A percentile compares a stretch with the other conserved stretches of the same genome.
Evolutionary conservation across 2,329 filamentous ascomycete genomes (phyloP).

Genomic region (Allantophomopsis cytisporea): DNA sequence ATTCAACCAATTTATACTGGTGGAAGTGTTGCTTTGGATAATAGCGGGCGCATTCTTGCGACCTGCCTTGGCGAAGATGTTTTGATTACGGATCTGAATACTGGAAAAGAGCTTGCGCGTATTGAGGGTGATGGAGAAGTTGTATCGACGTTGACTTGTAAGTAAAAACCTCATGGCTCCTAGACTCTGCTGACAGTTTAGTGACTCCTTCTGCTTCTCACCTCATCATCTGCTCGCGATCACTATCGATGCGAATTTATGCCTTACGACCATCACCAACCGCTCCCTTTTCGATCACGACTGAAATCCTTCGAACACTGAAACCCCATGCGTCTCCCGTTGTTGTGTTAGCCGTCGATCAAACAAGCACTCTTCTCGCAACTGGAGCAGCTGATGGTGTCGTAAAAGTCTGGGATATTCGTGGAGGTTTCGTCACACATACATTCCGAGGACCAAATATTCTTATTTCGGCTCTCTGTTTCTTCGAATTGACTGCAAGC

Average conservation of each 20-base stretch:
- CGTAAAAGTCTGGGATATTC: slow-evolving; percentile 95
- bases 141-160: slow-evolving; percentile 61
- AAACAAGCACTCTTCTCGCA: slow-evolving; percentile 77
- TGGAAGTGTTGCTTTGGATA: slow-evolving; percentile 72
- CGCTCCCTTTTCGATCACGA: slow-evolving; percentile 42
- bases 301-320: slow-evolving; percentile 61
- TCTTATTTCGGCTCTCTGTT: slow-evolving; percentile 78
- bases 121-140: slow-evolving; percentile 81
- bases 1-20: slow-evolving; percentile 92
- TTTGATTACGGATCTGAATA: slow-evolving; percentile 72
- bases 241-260: slow-evolving; percentile 91
- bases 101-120: slow-evolving; percentile 67
- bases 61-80: slow-evolving; percentile 89
- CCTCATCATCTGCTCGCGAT: slow-evolving; percentile 82
- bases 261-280: slow-evolving; percentile 45
- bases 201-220: slow-evolving; percentile 83
- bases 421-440: slow-evolving; percentile 81
- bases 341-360: slow-evolving; percentile 72
- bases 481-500: slow-evolving; percentile 60
- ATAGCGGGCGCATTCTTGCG: slow-evolving; percentile 68
- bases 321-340: slow-evolving; percentile 89
- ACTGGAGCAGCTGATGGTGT: slow-evolving; percentile 88
- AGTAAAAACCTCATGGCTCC: slow-evolving; percentile 6
- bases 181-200: slow-evolving; percentile 20
- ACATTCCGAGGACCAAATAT: slow-evolving; percentile 90